A percentile compares a stretch with the other conserved stretches of the same genome.
Evolutionary conservation across 257 asterid genomes (phyloP).

Genomic region (Gynochthodes officinalis): DNA sequence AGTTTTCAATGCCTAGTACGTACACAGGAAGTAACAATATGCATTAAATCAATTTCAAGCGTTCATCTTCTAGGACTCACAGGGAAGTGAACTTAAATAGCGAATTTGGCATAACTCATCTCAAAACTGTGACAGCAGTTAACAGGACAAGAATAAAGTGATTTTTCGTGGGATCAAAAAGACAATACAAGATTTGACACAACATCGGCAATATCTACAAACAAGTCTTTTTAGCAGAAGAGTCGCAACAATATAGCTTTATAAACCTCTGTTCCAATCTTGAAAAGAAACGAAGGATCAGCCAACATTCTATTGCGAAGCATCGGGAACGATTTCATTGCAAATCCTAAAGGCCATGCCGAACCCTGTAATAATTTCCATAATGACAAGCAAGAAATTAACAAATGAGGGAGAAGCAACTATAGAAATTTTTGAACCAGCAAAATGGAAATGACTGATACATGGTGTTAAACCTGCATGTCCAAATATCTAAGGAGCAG

Average conservation of each 20-base stretch:
- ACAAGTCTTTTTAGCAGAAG: constrained; percentile 1
- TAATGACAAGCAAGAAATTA: constrained; percentile 15
- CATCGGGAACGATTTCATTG: constrained; percentile 72
- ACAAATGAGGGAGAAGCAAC: not conserved
- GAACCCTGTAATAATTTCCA: constrained; percentile 53
- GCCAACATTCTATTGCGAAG: constrained; percentile 94
- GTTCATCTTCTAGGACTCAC: not conserved
- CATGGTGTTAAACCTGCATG: constrained; percentile 53
- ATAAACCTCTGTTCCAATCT: constrained; percentile 91
- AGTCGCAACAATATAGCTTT: constrained; percentile 12
- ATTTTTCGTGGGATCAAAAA: not conserved
- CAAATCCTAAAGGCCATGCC: constrained; percentile 69
- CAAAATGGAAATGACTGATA: not conserved
- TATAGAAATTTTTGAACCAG: not conserved
- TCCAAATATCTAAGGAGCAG: constrained; percentile 77
- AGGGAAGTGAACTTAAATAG: not conserved
- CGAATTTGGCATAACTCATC: not conserved
- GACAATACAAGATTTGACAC: not conserved
- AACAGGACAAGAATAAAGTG: not conserved
- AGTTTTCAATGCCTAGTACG: not conserved
- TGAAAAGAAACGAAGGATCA: constrained; percentile 95
- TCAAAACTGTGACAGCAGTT: not conserved
- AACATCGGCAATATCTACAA: not conserved
- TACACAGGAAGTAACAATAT: not conserved
- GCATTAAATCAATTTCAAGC: not conserved